phyloP scores from a whole-genome alignment of 768 basidiomycete genomes.

The Pholiota microspora region DNA sequence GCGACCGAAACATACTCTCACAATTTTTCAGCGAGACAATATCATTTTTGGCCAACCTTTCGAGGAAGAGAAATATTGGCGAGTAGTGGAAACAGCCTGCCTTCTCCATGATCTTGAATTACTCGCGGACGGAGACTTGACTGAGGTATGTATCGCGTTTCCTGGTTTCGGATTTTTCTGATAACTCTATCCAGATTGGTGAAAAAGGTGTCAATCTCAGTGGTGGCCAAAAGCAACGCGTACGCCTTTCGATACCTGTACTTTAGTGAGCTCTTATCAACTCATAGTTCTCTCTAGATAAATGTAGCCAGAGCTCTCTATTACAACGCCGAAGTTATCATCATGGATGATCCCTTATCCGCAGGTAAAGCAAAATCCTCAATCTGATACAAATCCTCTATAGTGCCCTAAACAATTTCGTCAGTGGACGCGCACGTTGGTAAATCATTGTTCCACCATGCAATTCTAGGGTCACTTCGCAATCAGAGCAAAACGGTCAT shows the following conservation, averaged over 20 bases:
- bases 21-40: conserved; percentile 50
- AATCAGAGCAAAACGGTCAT: conserved; percentile 65
- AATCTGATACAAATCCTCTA: neutral
- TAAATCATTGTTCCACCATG: conserved; percentile 62
- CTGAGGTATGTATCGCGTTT: conserved; percentile 45
- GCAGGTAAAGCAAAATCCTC: conserved; percentile 38
- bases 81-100: conserved; percentile 53
- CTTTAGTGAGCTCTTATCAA: neutral
- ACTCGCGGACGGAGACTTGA: conserved; percentile 68
- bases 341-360: conserved; percentile 66
- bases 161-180: neutral
- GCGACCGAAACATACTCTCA: no score
- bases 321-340: conserved; percentile 56
- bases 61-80: conserved; percentile 67
- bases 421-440: conserved; percentile 76
- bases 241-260: conserved; percentile 18
- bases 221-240: conserved; percentile 67
- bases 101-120: conserved; percentile 63
- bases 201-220: conserved; percentile 68
- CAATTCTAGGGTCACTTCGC: conserved; percentile 45
- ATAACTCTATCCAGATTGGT: conserved; percentile 45
- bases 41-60: conserved; percentile 64
- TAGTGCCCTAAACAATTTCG: conserved; percentile 15
- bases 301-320: conserved; percentile 74
- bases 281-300: conserved; percentile 32